These are phyloP conservation scores for Ogataea chonburiensis DNA, from an alignment of 805 yeast species.

Conservation along the genomic window DNA sequence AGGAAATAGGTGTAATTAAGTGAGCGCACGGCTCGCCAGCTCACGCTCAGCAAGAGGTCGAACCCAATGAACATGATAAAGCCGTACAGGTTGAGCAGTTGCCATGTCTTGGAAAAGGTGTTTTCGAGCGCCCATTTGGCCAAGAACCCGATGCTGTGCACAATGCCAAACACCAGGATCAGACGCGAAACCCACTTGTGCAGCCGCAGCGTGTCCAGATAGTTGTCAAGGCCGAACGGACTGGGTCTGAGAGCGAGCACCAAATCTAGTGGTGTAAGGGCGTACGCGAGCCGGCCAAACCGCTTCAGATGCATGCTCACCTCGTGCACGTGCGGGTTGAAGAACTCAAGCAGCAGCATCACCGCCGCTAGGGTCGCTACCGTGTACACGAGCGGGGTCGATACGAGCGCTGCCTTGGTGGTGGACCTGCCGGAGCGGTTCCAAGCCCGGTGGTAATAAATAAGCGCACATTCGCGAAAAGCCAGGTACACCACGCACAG, in stretches of 20 bases:
- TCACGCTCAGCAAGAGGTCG: constrained; percentile 41
- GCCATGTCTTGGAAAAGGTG: constrained; percentile 38
- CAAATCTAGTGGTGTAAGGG: constrained; percentile 56
- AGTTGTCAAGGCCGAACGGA: constrained; percentile 45
- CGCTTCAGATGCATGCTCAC: constrained; percentile 48
- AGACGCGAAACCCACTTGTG: constrained; percentile 75
- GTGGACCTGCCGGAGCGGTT: constrained; percentile 39
- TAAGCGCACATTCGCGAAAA: constrained; percentile 35
- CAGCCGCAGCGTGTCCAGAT: constrained; percentile 52
- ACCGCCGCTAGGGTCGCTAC: constrained; percentile 32
- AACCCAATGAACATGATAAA: constrained; percentile 40
- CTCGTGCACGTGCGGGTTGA: constrained; percentile 36
- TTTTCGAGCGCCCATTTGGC: constrained; percentile 44
- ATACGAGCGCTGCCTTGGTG: constrained; percentile 31
- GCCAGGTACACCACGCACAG: constrained; percentile 42
- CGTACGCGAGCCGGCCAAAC: constrained; percentile 60
- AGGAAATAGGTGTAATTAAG: constrained; percentile 53
- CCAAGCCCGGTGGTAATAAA: constrained; percentile 38
- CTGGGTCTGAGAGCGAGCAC: constrained; percentile 56
- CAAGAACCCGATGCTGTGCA: constrained; percentile 55
- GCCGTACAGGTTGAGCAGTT: constrained; percentile 51
- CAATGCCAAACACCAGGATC: constrained; percentile 42
- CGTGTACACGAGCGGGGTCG: constrained; percentile 32
- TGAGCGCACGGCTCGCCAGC: constrained; percentile 50
- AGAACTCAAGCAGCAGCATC: constrained; percentile 33